Base-by-base conservation (phyloP, 805 yeast species). In the Tetrapisispora nanseiensis region DNA sequence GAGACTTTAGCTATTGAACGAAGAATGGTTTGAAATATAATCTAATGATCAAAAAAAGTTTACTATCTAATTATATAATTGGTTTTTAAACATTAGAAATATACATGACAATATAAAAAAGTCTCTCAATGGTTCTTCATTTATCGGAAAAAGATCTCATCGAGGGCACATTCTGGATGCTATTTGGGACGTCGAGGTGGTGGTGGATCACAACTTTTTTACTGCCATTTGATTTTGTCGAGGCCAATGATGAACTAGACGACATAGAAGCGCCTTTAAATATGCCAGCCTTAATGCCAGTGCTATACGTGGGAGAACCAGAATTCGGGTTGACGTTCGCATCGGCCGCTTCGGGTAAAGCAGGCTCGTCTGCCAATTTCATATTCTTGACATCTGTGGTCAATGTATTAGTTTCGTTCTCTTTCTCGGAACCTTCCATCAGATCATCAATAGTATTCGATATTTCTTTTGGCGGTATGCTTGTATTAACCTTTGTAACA, bases 181-280 rank as follows among this genome's bases (percentile, higher is more conserved):
- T 49, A 33, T 40, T 42, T 4, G 51, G 47, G 7, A 51, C 44
- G 13, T 47, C 50, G 38, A 51, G 28, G 32, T 51, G 55, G 42
- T 51, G 43, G 36, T 51, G 55, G 9, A 49, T 33, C 12, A 43
- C 44, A 6, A 37, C 32, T 21, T 41, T 46, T 30, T 48, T 46
- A 39, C 32, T 41, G 12, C 29, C 28, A 6, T 6, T n/a, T 4
- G 42, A 39, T 15, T 20, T 38, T 2, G 12, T 18, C 3, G 41
- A 38, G 2, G 35, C 10, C 4, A 26, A 26, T 5, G 31, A 26
- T 8, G 31, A 35, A 13, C 31, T 35, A 19, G 31, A 26, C 3
- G 38, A 35, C 39, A 27, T 28, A 23, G 23, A 27, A 8, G 27
- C 26, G 7, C 11, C 29, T 4, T 21, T 27, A 20, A 28, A 20